Conservation (phyloP, 192 early-diverging fungal genomes). For the Borealophlyctis nickersoniae region DNA sequence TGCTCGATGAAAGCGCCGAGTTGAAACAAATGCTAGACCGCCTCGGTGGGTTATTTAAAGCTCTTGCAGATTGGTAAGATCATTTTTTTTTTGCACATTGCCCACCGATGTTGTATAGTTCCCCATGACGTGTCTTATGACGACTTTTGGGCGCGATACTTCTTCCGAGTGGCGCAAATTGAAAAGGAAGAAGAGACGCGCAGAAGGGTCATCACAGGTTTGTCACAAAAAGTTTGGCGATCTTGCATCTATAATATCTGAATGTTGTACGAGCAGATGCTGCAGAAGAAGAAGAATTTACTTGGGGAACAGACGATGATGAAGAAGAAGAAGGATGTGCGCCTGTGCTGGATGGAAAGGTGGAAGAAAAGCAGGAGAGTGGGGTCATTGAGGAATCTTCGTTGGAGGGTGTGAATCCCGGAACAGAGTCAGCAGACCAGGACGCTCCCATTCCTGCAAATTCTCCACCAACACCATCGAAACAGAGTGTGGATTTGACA, state of each 20-base stretch:
- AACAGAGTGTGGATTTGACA: slow-evolving; percentile 2
- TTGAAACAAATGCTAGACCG: too few species aligned
- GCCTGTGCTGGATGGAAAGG: too few species aligned
- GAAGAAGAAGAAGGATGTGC: slow-evolving; percentile 20
- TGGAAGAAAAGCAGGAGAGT: not conserved
- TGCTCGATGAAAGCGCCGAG: too few species aligned
- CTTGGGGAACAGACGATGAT: slow-evolving; percentile 31
- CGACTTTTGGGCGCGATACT: slow-evolving; percentile 47
- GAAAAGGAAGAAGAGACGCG: slow-evolving; percentile 41
- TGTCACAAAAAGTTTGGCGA: not conserved
- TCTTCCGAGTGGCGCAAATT: slow-evolving; percentile 35
- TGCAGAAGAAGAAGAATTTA: slow-evolving; percentile 17
- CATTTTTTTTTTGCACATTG: too few species aligned
- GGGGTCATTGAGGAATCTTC: not conserved
- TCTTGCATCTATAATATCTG: too few species aligned
- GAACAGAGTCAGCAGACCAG: too few species aligned
- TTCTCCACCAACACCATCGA: slow-evolving; percentile 3
- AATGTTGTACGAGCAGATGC: not conserved
- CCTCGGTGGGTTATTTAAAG: too few species aligned
- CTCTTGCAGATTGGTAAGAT: too few species aligned
- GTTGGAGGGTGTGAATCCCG: not conserved
- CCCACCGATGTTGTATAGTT: slow-evolving; percentile 30
- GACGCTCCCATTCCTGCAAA: not conserved
- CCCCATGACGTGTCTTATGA: slow-evolving; percentile 29
- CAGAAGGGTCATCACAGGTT: slow-evolving; percentile 30